Percentiles rank a stretch among this genome's conserved stretches.
These are phyloP conservation scores for Eutrema salsugineum DNA, from an alignment of 441 rosid species.

Conservation along the genomic window DNA sequence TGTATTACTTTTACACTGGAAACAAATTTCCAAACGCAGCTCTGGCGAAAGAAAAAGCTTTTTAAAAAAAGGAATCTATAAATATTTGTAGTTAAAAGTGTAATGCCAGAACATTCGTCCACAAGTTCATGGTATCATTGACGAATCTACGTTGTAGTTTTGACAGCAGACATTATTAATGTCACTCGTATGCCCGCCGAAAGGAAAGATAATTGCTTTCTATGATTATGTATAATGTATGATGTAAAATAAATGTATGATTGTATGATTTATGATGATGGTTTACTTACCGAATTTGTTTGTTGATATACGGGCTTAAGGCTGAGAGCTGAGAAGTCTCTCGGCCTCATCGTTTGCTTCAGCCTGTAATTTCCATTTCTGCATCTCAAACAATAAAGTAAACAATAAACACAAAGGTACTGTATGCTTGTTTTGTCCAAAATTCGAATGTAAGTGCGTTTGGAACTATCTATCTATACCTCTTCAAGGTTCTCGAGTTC, in stretches of 20 bases:
- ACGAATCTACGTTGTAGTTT: constrained; percentile 13
- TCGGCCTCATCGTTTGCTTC: constrained; percentile 98
- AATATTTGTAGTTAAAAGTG: constrained; percentile 3
- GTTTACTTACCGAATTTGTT: not conserved
- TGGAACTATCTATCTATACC: constrained; percentile 46
- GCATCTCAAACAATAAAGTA: not conserved
- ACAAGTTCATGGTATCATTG: constrained; percentile 27
- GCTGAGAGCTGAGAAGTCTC: constrained; percentile 76
- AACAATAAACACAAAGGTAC: not conserved
- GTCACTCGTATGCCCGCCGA: constrained; percentile 28
- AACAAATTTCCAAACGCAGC: constrained; percentile 1
- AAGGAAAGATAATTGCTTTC: constrained; percentile 26
- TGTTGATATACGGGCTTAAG: constrained; percentile 8
- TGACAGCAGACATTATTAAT: constrained; percentile 5
- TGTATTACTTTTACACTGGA: not conserved
- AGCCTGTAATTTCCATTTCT: constrained; percentile 92
- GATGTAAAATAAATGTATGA: not conserved
- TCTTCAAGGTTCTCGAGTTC: constrained; percentile 97
- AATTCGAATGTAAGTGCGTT: not conserved
- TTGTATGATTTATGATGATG: not conserved
- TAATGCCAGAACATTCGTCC: constrained; percentile 31
- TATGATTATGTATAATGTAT: not conserved
- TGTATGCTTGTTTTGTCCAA: not conserved
- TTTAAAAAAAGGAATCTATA: not conserved
- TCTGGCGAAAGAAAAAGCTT: not conserved